Percentiles rank a stretch among this genome's conserved stretches.
These are phyloP conservation scores for Salix suchowensis DNA, from an alignment of 345 rosid genomes.

Conservation along the genomic window DNA sequence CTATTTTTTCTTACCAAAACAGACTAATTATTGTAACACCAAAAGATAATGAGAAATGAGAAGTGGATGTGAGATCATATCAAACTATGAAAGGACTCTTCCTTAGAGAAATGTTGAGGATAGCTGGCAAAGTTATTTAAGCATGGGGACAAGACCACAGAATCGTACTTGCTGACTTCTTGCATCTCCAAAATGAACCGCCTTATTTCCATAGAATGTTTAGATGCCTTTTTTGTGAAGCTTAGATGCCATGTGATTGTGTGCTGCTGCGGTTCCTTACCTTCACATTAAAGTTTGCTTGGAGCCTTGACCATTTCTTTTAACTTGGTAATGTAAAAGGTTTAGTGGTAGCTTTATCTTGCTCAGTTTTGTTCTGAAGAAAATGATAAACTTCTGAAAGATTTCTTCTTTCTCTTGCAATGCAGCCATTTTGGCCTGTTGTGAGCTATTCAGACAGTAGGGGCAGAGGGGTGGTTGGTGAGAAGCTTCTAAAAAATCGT, in stretches of 20 bases:
- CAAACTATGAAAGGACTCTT: neutral
- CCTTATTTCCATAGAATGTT: neutral
- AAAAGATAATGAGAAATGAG: neutral
- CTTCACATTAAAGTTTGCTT: neutral
- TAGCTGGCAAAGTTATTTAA: neutral
- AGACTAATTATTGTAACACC: neutral
- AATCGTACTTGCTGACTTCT: too few relatives aligned
- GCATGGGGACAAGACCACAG: too few relatives aligned
- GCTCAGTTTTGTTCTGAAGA: neutral
- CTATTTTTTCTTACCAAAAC: neutral
- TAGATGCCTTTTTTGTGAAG: neutral
- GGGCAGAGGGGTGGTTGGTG: conserved; percentile 96
- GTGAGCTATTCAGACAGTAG: conserved; percentile 38
- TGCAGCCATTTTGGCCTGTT: conserved; percentile 92
- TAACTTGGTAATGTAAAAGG: neutral
- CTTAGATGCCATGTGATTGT: neutral
- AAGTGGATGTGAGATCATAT: neutral
- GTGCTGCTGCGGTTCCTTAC: neutral
- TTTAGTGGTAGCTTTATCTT: neutral
- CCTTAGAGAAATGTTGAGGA: neutral
- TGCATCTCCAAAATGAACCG: neutral
- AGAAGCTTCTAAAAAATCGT: conserved; percentile 28
- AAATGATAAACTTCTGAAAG: neutral
- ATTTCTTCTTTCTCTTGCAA: neutral
- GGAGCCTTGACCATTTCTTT: neutral